phyloP scores from a whole-genome alignment of 1,284 basidiomycete species.

The Ustilago curta region DNA sequence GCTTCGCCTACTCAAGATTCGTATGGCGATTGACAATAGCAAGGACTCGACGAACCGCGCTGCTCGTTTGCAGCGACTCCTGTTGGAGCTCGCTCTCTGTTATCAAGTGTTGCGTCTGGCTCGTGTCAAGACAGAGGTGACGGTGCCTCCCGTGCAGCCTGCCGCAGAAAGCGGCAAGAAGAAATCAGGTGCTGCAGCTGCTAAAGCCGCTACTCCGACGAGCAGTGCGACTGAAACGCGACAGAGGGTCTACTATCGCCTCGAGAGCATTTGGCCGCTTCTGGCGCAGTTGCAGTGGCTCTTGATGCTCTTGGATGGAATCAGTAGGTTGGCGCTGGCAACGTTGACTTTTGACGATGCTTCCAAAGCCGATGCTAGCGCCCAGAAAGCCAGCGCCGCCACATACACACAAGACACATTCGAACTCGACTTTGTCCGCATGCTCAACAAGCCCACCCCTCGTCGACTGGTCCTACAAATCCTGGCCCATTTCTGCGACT shows the following conservation, averaged over 20 bases:
- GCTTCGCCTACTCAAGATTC: constrained; percentile 45
- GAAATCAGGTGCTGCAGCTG: constrained; percentile 10
- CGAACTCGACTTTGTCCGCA: constrained; percentile 27
- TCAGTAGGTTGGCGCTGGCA: constrained; percentile 30
- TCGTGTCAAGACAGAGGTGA: constrained; percentile 23
- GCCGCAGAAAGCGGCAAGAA: constrained; percentile 30
- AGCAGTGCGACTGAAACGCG: constrained; percentile 10
- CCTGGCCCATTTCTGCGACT: constrained; percentile 40
- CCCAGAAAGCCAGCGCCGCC: not conserved
- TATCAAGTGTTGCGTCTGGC: constrained; percentile 33
- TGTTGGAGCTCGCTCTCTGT: constrained; percentile 36
- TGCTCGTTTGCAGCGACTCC: constrained; percentile 19
- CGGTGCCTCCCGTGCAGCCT: constrained; percentile 6
- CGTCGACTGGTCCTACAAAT: constrained; percentile 37
- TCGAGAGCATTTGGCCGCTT: constrained; percentile 45
- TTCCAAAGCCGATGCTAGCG: not conserved
- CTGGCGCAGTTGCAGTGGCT: constrained; percentile 50
- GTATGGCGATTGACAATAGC: constrained; percentile 25
- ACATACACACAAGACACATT: constrained; percentile 1
- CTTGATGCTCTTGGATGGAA: constrained; percentile 30
- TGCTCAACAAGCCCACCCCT: constrained; percentile 42
- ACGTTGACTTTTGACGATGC: constrained; percentile 5
- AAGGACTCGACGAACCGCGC: not conserved
- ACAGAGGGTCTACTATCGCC: constrained; percentile 43
- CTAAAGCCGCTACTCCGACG: constrained; percentile 8